Percentiles rank a stretch among this genome's conserved stretches.
phyloP scores from a whole-genome alignment of 2,329 filamentous ascomycete species.

The Pseudocercospora fuligena region DNA sequence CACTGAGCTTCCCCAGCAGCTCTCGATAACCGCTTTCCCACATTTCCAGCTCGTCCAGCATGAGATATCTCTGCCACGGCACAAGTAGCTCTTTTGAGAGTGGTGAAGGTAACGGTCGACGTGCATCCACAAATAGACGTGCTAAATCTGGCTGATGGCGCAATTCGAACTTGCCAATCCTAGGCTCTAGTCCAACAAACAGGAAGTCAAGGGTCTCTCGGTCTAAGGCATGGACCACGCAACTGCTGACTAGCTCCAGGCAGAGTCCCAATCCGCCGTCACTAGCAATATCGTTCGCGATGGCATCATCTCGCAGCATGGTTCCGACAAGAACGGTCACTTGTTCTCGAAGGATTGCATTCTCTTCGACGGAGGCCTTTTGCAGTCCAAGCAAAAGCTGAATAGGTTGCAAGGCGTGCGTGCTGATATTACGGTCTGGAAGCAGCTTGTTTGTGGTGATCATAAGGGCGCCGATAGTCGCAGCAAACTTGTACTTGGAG shows the following conservation, averaged over 20 bases:
- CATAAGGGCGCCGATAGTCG: constrained; percentile 38
- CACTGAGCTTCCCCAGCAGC: constrained; percentile 27
- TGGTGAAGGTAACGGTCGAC: constrained; percentile 26
- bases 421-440: constrained; percentile 13
- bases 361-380: constrained; percentile 21
- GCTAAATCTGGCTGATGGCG: constrained; percentile 30
- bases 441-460: constrained; percentile 36
- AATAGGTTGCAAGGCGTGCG: constrained; percentile 21
- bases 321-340: constrained; percentile 24
- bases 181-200: constrained; percentile 22
- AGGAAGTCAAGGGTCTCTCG: constrained; percentile 22
- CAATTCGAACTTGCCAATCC: constrained; percentile 27
- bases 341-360: constrained; percentile 31
- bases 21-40: constrained; percentile 28
- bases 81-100: constrained; percentile 27
- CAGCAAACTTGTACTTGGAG: constrained; percentile 32
- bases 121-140: constrained; percentile 31
- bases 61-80: constrained; percentile 29
- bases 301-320: constrained; percentile 23
- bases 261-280: constrained; percentile 26
- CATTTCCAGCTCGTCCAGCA: constrained; percentile 30
- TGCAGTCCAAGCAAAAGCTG: constrained; percentile 27
- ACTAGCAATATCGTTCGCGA: constrained; percentile 18
- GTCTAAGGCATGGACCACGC: constrained; percentile 20
- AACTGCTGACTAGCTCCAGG: constrained; percentile 25